Conservation (phyloP, 2,329 filamentous ascomycete species). For the Penicillium expansum region DNA sequence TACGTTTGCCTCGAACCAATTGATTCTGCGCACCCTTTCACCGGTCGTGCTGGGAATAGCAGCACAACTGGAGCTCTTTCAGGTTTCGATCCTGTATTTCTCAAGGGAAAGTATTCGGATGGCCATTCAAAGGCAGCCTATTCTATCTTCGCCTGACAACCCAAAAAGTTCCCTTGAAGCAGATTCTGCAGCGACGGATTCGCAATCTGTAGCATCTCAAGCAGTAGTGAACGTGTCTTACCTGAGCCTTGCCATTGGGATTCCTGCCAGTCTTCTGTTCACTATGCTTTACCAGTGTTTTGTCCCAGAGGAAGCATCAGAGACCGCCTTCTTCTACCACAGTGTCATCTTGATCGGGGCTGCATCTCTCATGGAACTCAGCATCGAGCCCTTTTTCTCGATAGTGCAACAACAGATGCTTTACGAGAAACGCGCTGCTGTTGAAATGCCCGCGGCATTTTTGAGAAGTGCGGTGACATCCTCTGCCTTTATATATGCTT, state of each 20-base stretch:
- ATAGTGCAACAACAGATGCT: constrained; percentile 77
- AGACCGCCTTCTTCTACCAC: constrained; percentile 62
- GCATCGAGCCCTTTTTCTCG: constrained; percentile 85
- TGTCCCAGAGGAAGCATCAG: constrained; percentile 48
- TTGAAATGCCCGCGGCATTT: constrained; percentile 80
- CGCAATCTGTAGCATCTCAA: constrained; percentile 51
- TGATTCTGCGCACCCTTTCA: constrained; percentile 83
- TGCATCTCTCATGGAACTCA: constrained; percentile 68
- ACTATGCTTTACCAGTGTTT: constrained; percentile 65
- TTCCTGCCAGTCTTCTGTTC: constrained; percentile 61
- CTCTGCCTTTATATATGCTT: constrained; percentile 64
- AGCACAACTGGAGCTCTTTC: constrained; percentile 88
- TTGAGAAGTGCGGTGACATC: constrained; percentile 74
- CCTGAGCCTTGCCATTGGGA: constrained; percentile 68
- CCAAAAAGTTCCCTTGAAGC: constrained; percentile 8
- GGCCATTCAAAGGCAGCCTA: constrained; percentile 76
- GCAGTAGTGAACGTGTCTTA: constrained; percentile 86
- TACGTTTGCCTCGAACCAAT: constrained; percentile 89
- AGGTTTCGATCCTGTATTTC: constrained; percentile 91
- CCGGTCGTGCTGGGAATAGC: constrained; percentile 80
- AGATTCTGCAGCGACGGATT: constrained; percentile 14
- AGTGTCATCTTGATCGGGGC: constrained; percentile 56
- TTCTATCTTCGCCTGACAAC: constrained; percentile 29
- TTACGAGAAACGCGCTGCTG: constrained; percentile 74
- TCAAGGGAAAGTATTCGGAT: constrained; percentile 86